Base-by-base conservation (phyloP, 805 yeast species). In the Candida tallmaniae region DNA sequence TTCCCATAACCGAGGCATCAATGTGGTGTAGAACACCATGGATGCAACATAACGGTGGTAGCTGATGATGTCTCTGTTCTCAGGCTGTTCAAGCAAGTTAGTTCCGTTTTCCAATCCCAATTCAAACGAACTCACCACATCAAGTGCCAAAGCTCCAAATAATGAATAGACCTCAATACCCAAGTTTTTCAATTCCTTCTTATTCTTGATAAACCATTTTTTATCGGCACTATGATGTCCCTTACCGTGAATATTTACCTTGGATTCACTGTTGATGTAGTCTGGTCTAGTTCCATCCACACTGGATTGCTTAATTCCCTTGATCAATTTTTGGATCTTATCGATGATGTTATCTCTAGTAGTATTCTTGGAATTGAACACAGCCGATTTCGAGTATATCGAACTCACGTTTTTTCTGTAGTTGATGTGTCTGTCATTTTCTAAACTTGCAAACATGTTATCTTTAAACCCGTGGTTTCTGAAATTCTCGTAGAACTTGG, bases 141-240 rank as follows among this genome's bases (percentile, higher is more conserved):
- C 88, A 77, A 82, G 74, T 4, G 89, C 88, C 47, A 82, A 61
- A 12, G 79, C 60, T n/a, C 78, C 78, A 63, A 80, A 81, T n/a
- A 82, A 51, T 13, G 74, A 64, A 45, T 75, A 77, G 3, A 75
- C 79, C 32, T 81, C 82, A 25, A 65, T 58, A 10, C 66, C 68
- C 25, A 79, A 47, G 21, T 70, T 56, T 9, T 43, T 40, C 3
- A 43, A 21, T 11, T 46, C 39, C 26, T 52, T 51, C 12, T 35
- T 36, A 8, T 23, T 23, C 15, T 34, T 32, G 29, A 35, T 13
- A 35, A 61, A 54, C 70, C 70, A 65, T n/a, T 33, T 20, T 2
- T 52, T 52, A 15, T 47, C 45, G 12, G 46, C 42, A 21, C 11
- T 6, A 5, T 36, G 27, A 30, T 54, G 56, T 9, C 68, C 68